A percentile compares a stretch with the other conserved stretches of the same genome.
Conservation (phyloP, 2,329 filamentous ascomycete genomes). For the Dactylonectria macrodidyma region DNA sequence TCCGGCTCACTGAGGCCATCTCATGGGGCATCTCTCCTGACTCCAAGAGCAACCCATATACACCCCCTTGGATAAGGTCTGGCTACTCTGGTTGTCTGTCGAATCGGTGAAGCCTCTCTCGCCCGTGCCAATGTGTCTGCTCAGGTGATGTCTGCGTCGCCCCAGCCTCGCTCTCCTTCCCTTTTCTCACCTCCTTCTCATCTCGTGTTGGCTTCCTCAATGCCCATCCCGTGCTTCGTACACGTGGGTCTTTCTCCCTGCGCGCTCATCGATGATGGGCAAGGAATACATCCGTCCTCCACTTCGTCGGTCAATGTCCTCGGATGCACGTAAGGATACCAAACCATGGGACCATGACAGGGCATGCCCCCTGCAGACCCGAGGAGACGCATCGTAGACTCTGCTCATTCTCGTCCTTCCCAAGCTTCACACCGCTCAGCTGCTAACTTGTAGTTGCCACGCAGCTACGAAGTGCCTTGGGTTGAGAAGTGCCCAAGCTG, state of each 20-base stretch:
- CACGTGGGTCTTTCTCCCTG: constrained; percentile 28
- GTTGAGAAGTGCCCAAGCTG: neutral
- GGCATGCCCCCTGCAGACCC: constrained; percentile 8
- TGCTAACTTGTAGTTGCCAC: constrained; percentile 10
- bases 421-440: constrained; percentile 17
- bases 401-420: constrained; percentile 11
- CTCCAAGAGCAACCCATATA: constrained; percentile 1
- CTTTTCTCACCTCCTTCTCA: constrained; percentile 19
- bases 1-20: constrained; percentile 14
- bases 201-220: constrained; percentile 14
- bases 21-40: constrained; percentile 25
- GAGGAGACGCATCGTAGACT: constrained; percentile 6
- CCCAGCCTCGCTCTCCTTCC: constrained; percentile 17
- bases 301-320: constrained; percentile 10
- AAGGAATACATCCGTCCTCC: constrained; percentile 27
- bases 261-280: constrained; percentile 20
- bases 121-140: constrained; percentile 27
- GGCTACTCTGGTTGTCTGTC: constrained; percentile 21
- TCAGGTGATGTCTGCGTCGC: constrained; percentile 38
- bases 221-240: constrained; percentile 16
- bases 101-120: constrained; percentile 37
- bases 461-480: neutral
- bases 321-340: constrained; percentile 7
- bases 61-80: constrained; percentile 7
- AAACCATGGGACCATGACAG: constrained; percentile 17